Base-by-base conservation (phyloP, 192 early-diverging fungal genomes). In the Coemansia sp. region DNA sequence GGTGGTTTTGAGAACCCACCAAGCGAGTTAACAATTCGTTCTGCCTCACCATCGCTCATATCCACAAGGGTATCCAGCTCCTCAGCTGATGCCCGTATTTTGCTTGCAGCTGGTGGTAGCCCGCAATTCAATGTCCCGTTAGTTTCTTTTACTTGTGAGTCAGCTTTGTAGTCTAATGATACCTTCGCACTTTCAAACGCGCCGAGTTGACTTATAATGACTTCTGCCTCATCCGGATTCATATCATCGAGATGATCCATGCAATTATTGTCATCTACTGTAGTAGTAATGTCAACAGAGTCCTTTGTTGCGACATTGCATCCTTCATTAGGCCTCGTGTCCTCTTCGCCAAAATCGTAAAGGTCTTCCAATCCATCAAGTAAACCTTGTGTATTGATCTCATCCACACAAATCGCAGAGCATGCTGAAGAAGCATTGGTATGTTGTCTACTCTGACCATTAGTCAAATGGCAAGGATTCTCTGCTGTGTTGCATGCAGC, bases 281-380 rank as follows among this genome's bases (percentile, higher is more conserved):
- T 10, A 29, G 14, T 50, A 19, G 3, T 29, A 27, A 5, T 66
- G 42, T 36, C 46, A 24, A 51, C 22, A 20, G 39, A 46, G 3
- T 17, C 11, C 39, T 46, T 46, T 14, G 5, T 46, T 46, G 39
- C 17, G 11, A 14, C 39, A 14, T 46, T 46, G 14, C 39, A 17
- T 17, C 14, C 11, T 46, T 46, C 39, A 17, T 17, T 46, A 2
- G 39, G 11, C 39, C 11, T 46, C 17, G 11, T 17, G 39, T 46
- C 11, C 39, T 46, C 39, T 2, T 61, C 51, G 22, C 24, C 25
- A 46, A 61, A 67, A 51, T 78, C 71, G 30, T 74, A 78, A 7
- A 78, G 68, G n/a, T 73, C 76, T 29, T 78, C 76, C 17, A 78
- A 60, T 21, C 71, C 71, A 22, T 78, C 76, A 30, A 78, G 64